These are phyloP conservation scores for Groenewaldozyma auringiensis DNA, from an alignment of 1,139 yeast species.

Conservation along the genomic window DNA sequence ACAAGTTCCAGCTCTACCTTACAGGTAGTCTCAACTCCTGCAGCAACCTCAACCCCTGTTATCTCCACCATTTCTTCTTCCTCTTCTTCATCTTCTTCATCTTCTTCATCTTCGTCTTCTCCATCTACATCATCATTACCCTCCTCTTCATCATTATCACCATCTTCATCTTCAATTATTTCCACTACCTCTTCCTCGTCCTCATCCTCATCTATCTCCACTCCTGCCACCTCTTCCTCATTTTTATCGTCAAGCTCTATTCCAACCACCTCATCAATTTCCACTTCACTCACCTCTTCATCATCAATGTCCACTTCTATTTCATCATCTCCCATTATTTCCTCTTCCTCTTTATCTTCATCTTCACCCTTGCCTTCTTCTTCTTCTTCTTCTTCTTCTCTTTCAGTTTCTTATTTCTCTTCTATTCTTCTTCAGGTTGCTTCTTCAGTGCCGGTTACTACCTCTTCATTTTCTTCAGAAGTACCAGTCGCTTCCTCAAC, in stretches of 20 bases:
- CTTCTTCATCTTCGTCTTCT: slow-evolving; percentile 6
- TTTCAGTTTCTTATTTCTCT: neutral
- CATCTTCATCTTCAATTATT: slow-evolving; percentile 3
- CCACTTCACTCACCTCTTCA: slow-evolving; percentile 26
- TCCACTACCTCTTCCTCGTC: slow-evolving; percentile 5
- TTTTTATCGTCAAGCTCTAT: slow-evolving; percentile 3
- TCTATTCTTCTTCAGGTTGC: neutral
- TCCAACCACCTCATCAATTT: neutral
- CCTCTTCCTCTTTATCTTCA: slow-evolving; percentile 14
- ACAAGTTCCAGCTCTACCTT: slow-evolving; percentile 8
- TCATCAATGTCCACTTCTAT: slow-evolving; percentile 17
- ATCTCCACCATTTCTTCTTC: slow-evolving; percentile 1
- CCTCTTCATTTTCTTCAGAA: neutral
- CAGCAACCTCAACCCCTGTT: slow-evolving; percentile 2
- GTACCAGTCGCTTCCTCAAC: neutral
- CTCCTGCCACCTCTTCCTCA: slow-evolving; percentile 6
- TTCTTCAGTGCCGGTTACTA: neutral
- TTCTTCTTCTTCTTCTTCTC: neutral
- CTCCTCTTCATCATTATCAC: neutral
- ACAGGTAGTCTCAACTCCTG: slow-evolving; percentile 6
- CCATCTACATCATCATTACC: neutral
- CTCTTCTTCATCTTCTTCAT: slow-evolving; percentile 2
- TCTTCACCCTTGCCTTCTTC: slow-evolving; percentile 1
- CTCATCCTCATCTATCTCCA: neutral
- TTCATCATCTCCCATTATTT: slow-evolving; percentile 9